phyloP scores from a whole-genome alignment of 2,329 filamentous ascomycete species.

The Plenodomus tracheiphilus region DNA sequence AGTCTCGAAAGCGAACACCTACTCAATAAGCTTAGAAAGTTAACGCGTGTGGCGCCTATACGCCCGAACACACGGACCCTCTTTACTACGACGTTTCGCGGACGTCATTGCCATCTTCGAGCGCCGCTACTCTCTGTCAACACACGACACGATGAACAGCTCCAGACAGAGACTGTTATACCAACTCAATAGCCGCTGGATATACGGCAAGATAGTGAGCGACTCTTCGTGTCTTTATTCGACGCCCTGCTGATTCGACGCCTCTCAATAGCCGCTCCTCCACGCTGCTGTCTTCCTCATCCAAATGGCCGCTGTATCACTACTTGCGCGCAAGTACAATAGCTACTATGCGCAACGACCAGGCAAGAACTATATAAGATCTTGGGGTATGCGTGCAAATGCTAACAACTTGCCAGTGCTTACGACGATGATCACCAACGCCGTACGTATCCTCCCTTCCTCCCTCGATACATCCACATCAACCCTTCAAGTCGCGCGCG shows the following conservation, averaged over 20 bases:
- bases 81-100: conserved; percentile 22
- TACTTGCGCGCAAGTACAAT: conserved; percentile 87
- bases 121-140: conserved; percentile 18
- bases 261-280: conserved; percentile 71
- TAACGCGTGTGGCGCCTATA: neutral
- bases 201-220: conserved; percentile 73
- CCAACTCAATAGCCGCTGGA: conserved; percentile 70
- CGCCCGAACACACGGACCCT: conserved; percentile 17
- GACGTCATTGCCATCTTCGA: conserved; percentile 35
- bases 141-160: conserved; percentile 40
- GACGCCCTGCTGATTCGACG: conserved; percentile 10
- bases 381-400: neutral
- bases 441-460: conserved; percentile 58
- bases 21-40: neutral
- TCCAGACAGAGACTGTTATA: conserved; percentile 64
- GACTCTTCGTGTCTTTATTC: neutral
- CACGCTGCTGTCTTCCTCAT: conserved; percentile 83
- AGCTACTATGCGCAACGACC: conserved; percentile 90
- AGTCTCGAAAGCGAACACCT: neutral
- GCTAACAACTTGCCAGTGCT: conserved; percentile 63
- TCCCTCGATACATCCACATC: conserved; percentile 4
- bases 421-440: conserved; percentile 99
- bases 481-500: neutral
- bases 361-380: conserved; percentile 53
- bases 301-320: conserved; percentile 83